A percentile compares a stretch with the other conserved stretches of the same genome.
Evolutionary conservation across 345 rosid species (phyloP).

Genomic region (Gossypioides kirkii): DNA sequence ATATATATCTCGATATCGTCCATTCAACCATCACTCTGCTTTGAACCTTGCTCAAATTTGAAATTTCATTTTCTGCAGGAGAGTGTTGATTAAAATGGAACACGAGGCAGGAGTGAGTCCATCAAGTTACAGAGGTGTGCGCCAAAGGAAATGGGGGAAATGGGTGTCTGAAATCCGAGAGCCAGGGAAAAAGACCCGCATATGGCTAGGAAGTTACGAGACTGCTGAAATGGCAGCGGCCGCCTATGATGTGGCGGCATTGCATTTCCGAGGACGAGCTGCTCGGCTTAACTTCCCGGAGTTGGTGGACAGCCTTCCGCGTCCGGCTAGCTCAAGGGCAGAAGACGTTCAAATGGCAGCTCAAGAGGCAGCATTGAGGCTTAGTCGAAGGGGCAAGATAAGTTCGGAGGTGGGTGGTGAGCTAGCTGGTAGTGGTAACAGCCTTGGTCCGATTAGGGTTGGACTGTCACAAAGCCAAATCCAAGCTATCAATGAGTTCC

Average conservation of each 20-base stretch:
- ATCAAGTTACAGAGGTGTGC: conserved; percentile 57
- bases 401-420: not conserved
- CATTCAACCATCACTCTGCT: not conserved
- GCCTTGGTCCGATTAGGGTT: conserved; percentile 37
- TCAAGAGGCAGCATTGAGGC: conserved; percentile 50
- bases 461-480: conserved; percentile 70
- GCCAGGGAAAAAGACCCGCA: conserved; percentile 76
- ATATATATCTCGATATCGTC: not conserved
- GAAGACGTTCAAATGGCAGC: conserved; percentile 77
- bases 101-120: conserved; percentile 17
- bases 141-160: conserved; percentile 92
- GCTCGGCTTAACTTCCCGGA: conserved; percentile 85
- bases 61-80: not conserved
- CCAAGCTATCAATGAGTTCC: conserved; percentile 73
- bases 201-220: conserved; percentile 91
- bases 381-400: conserved; percentile 16
- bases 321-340: conserved; percentile 54
- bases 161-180: conserved; percentile 96
- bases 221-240: conserved; percentile 94
- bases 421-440: not conserved
- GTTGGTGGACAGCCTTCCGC: conserved; percentile 42
- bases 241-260: conserved; percentile 86
- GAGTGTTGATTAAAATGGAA: not conserved
- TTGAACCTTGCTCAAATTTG: not conserved
- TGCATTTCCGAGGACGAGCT: conserved; percentile 64